Percentiles rank a stretch among this genome's conserved stretches.
Conservation (phyloP, 169 alveolate genomes). For the Fabrea salina region DNA sequence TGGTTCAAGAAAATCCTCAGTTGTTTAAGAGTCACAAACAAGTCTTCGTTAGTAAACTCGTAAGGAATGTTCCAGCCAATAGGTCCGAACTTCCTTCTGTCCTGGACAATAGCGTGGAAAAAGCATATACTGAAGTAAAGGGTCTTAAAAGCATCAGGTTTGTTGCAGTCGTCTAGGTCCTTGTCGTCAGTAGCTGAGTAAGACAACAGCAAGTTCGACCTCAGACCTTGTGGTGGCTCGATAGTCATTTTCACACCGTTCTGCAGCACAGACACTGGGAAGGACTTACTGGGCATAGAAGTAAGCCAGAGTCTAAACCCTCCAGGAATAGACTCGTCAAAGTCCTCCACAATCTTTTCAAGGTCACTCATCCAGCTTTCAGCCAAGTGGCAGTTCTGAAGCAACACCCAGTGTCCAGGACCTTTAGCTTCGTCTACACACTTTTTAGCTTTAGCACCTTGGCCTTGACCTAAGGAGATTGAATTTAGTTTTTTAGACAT, state of each 20-base stretch:
- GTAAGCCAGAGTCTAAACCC: constrained; percentile 93
- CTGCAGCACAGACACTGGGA: constrained; percentile 90
- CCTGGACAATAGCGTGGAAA: constrained; percentile 95
- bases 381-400: constrained; percentile 91
- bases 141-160: constrained; percentile 86
- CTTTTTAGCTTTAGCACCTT: constrained; percentile 91
- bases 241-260: constrained; percentile 88
- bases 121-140: constrained; percentile 91
- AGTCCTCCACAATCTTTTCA: constrained; percentile 86
- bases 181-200: constrained; percentile 80
- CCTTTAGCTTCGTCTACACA: constrained; percentile 83
- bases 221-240: constrained; percentile 90
- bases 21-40: constrained; percentile 83
- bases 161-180: constrained; percentile 79
- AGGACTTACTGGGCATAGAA: constrained; percentile 86
- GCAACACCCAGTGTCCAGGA: constrained; percentile 91
- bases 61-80: constrained; percentile 93
- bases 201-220: constrained; percentile 78
- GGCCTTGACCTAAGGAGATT: constrained; percentile 91
- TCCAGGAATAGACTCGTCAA: constrained; percentile 82
- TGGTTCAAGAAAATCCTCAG: constrained; percentile 83
- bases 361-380: constrained; percentile 86
- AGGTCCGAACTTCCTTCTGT: constrained; percentile 91
- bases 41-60: constrained; percentile 88
- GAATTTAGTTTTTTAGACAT: constrained; percentile 85